A percentile compares a stretch with the other conserved stretches of the same genome.
phyloP scores from a whole-genome alignment of 306 rosid genomes.

The Vachellia collinsii region DNA sequence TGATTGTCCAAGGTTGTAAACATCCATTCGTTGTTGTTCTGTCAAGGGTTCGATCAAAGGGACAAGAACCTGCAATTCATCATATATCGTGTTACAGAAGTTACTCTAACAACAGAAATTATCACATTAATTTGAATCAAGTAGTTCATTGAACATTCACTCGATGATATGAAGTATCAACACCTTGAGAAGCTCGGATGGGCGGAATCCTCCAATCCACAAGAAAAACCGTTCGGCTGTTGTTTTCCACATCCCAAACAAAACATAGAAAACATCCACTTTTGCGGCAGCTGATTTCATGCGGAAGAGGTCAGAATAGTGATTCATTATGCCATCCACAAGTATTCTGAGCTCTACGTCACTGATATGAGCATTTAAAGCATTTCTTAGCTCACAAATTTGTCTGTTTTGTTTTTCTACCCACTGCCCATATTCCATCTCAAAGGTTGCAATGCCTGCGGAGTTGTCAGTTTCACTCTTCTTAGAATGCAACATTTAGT shows the following conservation, averaged over 20 bases:
- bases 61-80: conserved; percentile 66
- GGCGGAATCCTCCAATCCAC: conserved; percentile 98
- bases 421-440: conserved; percentile 85
- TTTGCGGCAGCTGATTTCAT: conserved; percentile 87
- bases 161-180: conserved; percentile 23
- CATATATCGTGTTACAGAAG: conserved; percentile 4
- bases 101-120: background rate
- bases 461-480: conserved; percentile 9
- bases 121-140: background rate
- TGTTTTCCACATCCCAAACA: conserved; percentile 90
- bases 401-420: conserved; percentile 77
- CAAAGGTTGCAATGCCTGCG: conserved; percentile 69
- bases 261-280: conserved; percentile 84
- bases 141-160: background rate
- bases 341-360: conserved; percentile 69
- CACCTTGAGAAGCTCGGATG: conserved; percentile 92
- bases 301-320: conserved; percentile 70
- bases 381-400: conserved; percentile 63
- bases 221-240: conserved; percentile 79
- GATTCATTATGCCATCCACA: conserved; percentile 69
- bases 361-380: conserved; percentile 57
- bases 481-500: conserved; percentile 36
- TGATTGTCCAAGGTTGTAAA: conserved; percentile 63
- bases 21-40: conserved; percentile 59
- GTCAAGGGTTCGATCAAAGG: conserved; percentile 72